These are phyloP conservation scores for Gnomoniopsis sp. DNA, from an alignment of 2,329 filamentous ascomycete genomes.

Conservation along the genomic window DNA sequence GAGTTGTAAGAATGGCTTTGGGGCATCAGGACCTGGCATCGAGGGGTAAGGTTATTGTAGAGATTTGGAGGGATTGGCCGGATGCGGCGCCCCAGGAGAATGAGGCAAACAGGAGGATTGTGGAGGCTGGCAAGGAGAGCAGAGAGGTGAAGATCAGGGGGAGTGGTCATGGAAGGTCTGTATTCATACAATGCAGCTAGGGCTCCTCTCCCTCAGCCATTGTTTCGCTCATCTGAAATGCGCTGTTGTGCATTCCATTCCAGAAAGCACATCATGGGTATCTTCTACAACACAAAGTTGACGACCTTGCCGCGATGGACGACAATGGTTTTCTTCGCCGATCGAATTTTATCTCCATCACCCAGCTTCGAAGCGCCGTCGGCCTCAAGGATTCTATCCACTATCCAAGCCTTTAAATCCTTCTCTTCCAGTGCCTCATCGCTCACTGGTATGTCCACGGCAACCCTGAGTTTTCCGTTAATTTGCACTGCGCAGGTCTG, in stretches of 20 bases:
- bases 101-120: slow-evolving; percentile 22
- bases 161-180: slow-evolving; percentile 44
- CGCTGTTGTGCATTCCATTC: not conserved
- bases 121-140: slow-evolving; percentile 22
- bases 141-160: slow-evolving; percentile 39
- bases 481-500: slow-evolving; percentile 67
- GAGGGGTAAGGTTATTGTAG: slow-evolving; percentile 38
- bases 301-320: slow-evolving; percentile 65
- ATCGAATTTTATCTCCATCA: slow-evolving; percentile 41
- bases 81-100: slow-evolving; percentile 33
- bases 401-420: slow-evolving; percentile 57
- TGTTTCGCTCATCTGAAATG: not conserved
- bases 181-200: slow-evolving; percentile 30
- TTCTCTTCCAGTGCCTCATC: slow-evolving; percentile 35
- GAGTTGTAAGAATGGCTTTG: slow-evolving; percentile 54
- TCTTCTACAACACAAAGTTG: slow-evolving; percentile 63
- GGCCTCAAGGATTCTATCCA: slow-evolving; percentile 57
- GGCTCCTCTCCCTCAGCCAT: not conserved
- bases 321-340: slow-evolving; percentile 63
- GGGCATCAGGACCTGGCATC: slow-evolving; percentile 20
- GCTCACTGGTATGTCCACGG: slow-evolving; percentile 58
- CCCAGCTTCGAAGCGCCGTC: slow-evolving; percentile 57
- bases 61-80: slow-evolving; percentile 72
- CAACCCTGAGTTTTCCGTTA: slow-evolving; percentile 73
- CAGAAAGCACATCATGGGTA: slow-evolving; percentile 10